Evolutionary conservation across 1,284 basidiomycete species (phyloP).

Genomic region (Tilletia caries): DNA sequence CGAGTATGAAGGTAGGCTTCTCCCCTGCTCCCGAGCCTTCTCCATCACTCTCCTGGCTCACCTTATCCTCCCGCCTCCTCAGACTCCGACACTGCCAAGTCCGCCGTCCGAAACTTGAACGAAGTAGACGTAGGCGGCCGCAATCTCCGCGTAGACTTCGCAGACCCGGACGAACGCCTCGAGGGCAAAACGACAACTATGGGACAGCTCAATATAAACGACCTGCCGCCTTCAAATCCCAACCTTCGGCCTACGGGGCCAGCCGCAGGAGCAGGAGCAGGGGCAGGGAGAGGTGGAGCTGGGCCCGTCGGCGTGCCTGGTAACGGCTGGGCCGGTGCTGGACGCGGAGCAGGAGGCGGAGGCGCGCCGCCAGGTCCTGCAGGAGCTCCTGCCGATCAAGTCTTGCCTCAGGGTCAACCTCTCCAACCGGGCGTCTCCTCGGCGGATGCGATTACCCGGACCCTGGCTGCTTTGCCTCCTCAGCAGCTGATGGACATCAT

Average conservation of each 20-base stretch:
- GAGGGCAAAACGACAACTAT: conserved; percentile 46
- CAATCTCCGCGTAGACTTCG: conserved; percentile 75
- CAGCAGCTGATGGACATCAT: conserved; percentile 89
- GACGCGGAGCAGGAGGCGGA: conserved; percentile 21
- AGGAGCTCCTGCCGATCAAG: conserved; percentile 59
- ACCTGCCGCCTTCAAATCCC: conserved; percentile 15
- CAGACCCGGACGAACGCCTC: conserved; percentile 55
- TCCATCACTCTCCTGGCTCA: not conserved
- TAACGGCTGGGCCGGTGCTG: conserved; percentile 19
- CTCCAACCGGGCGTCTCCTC: conserved; percentile 71
- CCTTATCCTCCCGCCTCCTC: conserved; percentile 16
- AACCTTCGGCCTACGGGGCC: conserved; percentile 17
- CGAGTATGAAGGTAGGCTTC: conserved; percentile 76
- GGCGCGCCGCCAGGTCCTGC: not conserved
- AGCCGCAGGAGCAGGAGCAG: conserved; percentile 7
- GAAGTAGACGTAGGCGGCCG: conserved; percentile 74
- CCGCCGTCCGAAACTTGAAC: conserved; percentile 81
- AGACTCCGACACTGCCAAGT: conserved; percentile 88
- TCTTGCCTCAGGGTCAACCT: conserved; percentile 73
- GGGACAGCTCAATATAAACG: conserved; percentile 39
- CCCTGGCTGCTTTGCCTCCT: conserved; percentile 77
- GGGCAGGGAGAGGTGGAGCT: not conserved
- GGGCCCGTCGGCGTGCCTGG: not conserved
- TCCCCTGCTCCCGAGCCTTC: no score
- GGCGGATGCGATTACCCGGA: conserved; percentile 81